phyloP scores from a whole-genome alignment of 805 yeast species.

The Pichia nanzhaoensis region DNA sequence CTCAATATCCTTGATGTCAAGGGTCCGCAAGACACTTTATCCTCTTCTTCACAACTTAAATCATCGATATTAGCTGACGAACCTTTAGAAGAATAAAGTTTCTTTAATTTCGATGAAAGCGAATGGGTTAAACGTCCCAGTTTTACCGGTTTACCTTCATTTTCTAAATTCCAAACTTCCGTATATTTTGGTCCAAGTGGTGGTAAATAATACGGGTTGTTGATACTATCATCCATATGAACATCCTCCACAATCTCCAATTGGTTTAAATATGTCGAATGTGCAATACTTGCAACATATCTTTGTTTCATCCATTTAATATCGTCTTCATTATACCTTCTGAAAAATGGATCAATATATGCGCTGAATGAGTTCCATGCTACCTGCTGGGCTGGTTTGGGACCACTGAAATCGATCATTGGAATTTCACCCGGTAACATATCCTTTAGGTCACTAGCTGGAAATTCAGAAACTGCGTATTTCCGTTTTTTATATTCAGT shows the following conservation, averaged over 20 bases:
- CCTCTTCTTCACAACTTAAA: constrained; percentile 56
- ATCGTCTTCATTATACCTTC: constrained; percentile 77
- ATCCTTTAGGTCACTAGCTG: constrained; percentile 65
- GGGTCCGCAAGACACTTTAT: constrained; percentile 78
- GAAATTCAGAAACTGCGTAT: constrained; percentile 85
- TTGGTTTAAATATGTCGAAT: constrained; percentile 2
- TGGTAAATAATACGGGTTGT: constrained; percentile 71
- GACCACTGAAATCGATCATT: constrained; percentile 73
- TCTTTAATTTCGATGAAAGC: constrained; percentile 20
- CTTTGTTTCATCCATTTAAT: constrained; percentile 61
- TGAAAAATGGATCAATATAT: constrained; percentile 78
- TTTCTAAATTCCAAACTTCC: constrained; percentile 84
- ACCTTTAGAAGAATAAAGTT: constrained; percentile 44
- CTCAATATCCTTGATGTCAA: constrained; percentile 75
- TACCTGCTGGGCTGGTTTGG: constrained; percentile 84
- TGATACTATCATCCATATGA: background rate
- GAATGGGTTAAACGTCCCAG: constrained; percentile 23
- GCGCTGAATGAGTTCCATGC: constrained; percentile 84
- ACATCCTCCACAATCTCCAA: constrained; percentile 1
- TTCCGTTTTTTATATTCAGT: constrained; percentile 61
- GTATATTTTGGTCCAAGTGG: constrained; percentile 77
- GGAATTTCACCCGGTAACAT: constrained; percentile 87
- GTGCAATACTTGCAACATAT: constrained; percentile 2
- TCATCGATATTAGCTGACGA: constrained; percentile 43
- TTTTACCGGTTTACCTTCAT: constrained; percentile 28